Evolutionary conservation across 352 stramenopile genomes (phyloP).

Genomic region (Phytopythium kandeliae): DNA sequence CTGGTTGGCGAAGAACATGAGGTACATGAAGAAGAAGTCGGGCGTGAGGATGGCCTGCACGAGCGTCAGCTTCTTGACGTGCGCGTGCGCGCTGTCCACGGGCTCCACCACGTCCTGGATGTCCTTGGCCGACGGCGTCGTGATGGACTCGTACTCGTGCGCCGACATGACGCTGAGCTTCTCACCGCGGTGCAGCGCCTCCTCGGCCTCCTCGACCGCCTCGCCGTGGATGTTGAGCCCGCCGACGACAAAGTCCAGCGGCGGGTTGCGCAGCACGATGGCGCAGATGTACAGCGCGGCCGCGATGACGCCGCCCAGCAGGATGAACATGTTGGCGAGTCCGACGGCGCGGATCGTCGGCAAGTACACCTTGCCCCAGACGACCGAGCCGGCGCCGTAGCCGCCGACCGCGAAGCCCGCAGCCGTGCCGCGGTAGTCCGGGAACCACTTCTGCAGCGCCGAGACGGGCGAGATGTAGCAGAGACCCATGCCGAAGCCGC

Average conservation of each 20-base stretch:
- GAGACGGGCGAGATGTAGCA: conserved; percentile 66
- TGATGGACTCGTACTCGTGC: conserved; percentile 35
- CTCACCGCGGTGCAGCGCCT: conserved; percentile 16
- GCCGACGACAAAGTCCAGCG: conserved; percentile 30
- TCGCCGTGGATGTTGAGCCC: conserved; percentile 60
- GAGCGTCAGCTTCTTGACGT: conserved; percentile 34
- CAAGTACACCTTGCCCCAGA: conserved; percentile 59
- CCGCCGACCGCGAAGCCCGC: conserved; percentile 56
- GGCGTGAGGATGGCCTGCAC: conserved; percentile 42
- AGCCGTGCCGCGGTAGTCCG: conserved; percentile 59
- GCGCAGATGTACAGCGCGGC: conserved; percentile 35
- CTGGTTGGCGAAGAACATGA: conserved; percentile 67
- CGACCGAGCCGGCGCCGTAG: conserved; percentile 49
- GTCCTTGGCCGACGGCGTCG: conserved; percentile 21
- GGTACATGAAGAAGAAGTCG: conserved; percentile 65
- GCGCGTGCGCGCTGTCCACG: conserved; percentile 10
- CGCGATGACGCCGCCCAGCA: conserved; percentile 39
- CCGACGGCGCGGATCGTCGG: conserved; percentile 38
- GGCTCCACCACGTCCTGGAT: conserved; percentile 17
- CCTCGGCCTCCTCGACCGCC: conserved; percentile 21
- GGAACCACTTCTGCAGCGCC: conserved; percentile 72
- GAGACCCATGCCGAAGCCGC: conserved; percentile 52
- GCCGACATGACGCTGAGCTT: conserved; percentile 27
- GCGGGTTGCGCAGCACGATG: conserved; percentile 38
- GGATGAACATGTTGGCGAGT: conserved; percentile 38